phyloP scores from a whole-genome alignment of 805 yeast genomes.

The Hanseniaspora thailandica region DNA sequence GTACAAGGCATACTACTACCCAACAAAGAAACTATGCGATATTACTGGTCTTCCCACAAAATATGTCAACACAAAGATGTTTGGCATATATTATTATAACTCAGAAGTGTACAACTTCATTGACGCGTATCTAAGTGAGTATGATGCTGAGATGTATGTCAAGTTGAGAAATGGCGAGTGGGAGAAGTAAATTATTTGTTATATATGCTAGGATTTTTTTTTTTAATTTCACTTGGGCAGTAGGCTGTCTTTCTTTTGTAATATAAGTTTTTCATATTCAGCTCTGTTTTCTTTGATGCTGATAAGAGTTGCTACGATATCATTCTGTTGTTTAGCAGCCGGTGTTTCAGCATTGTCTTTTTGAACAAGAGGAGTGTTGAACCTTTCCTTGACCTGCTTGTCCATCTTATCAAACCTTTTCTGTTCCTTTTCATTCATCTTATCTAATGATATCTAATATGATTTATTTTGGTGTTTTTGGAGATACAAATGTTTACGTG shows the following conservation, averaged over 20 bases:
- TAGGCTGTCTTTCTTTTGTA: background rate
- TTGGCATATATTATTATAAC: slow-evolving; percentile 6
- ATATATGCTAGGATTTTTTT: background rate
- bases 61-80: slow-evolving; percentile 3
- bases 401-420: background rate
- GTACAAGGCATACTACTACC: slow-evolving; percentile 30
- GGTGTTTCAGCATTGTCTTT: background rate
- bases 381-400: background rate
- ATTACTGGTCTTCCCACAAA: slow-evolving; percentile 76
- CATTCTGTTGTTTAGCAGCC: background rate
- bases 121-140: slow-evolving; percentile 7
- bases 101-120: slow-evolving; percentile 9
- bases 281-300: background rate
- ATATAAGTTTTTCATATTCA: background rate
- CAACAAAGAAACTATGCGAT: slow-evolving; percentile 79
- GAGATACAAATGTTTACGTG: too few species aligned
- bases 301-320: background rate
- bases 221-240: background rate
- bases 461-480: too few species aligned
- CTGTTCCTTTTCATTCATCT: background rate
- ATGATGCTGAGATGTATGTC: slow-evolving; percentile 14
- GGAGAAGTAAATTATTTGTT: slow-evolving; percentile 2
- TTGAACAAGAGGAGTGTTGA: background rate
- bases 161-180: slow-evolving; percentile 5
- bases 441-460: too few species aligned